Evolutionary conservation across 257 asterid genomes (phyloP).

Genomic region (Lantana camara): DNA sequence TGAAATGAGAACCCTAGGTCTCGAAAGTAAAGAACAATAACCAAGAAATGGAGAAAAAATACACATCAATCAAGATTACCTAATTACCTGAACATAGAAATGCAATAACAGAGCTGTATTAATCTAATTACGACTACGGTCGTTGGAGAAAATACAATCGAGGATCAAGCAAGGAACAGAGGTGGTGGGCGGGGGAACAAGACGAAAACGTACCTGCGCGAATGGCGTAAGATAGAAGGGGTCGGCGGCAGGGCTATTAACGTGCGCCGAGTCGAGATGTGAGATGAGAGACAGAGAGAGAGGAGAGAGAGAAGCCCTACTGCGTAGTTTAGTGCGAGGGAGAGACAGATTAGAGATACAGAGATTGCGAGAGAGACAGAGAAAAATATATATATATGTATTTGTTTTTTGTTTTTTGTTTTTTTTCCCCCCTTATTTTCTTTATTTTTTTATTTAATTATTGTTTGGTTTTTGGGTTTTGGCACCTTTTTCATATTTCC

Average conservation of each 20-base stretch:
- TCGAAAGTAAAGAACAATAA: slow-evolving; percentile 8
- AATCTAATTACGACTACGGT: slow-evolving; percentile 12
- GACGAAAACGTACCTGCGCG: slow-evolving; percentile 46
- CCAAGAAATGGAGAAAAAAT: background rate
- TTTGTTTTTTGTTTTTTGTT: slow-evolving; percentile 16
- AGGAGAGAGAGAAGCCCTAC: slow-evolving; percentile 60
- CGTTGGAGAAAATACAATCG: slow-evolving; percentile 18
- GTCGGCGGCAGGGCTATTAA: slow-evolving; percentile 38
- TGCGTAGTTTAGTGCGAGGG: slow-evolving; percentile 46
- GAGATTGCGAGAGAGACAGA: slow-evolving; percentile 32
- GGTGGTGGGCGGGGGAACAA: slow-evolving; percentile 16
- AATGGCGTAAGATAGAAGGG: slow-evolving; percentile 50
- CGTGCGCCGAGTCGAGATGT: slow-evolving; percentile 44
- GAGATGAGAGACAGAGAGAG: slow-evolving; percentile 3
- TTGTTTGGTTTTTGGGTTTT: too few species aligned
- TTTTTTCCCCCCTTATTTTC: background rate
- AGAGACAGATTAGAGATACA: slow-evolving; percentile 37
- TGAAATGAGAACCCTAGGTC: slow-evolving; percentile 36
- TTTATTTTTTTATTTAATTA: background rate
- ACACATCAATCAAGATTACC: background rate
- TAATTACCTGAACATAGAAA: slow-evolving; percentile 17
- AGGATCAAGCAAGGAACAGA: slow-evolving; percentile 31
- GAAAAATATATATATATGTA: background rate
- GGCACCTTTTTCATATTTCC: background rate
- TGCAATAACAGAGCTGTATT: background rate